Conservation (phyloP, 257 asterid species). For the Ocimum tenuiflorum region DNA sequence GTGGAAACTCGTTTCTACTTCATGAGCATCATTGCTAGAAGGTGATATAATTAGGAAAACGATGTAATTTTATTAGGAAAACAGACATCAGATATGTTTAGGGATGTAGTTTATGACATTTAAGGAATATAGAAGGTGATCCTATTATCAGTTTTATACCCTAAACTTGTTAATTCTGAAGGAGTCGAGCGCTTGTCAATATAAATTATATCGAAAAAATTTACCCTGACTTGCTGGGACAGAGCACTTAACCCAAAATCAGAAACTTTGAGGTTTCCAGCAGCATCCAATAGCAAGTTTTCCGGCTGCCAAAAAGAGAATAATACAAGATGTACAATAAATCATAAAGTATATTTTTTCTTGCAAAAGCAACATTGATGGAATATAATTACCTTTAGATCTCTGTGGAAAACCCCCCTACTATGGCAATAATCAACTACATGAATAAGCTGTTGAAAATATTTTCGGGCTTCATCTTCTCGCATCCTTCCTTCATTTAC, state of each 20-base stretch:
- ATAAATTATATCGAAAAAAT: background rate
- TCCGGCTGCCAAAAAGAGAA: slow-evolving; percentile 66
- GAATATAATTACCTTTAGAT: slow-evolving; percentile 50
- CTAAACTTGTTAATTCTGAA: background rate
- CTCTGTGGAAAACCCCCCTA: no score
- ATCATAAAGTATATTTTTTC: background rate
- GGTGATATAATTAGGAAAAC: no score
- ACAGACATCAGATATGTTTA: no score
- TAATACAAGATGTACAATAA: background rate
- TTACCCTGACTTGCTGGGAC: slow-evolving; percentile 93
- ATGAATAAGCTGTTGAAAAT: slow-evolving; percentile 85
- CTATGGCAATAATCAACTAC: slow-evolving; percentile 94
- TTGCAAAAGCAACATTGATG: background rate
- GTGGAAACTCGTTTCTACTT: no score
- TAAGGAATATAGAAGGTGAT: no score
- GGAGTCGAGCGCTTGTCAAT: background rate
- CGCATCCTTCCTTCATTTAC: slow-evolving; percentile 79
- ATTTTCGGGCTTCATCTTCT: slow-evolving; percentile 79
- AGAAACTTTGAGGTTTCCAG: slow-evolving; percentile 82
- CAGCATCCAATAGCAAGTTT: slow-evolving; percentile 69
- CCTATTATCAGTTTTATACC: no score
- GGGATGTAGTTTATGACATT: no score
- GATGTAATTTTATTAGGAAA: no score
- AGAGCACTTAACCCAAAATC: slow-evolving; percentile 95
- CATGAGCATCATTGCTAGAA: no score